These are phyloP conservation scores for Solanum paucissectum DNA, from an alignment of 257 asterid genomes.

Conservation along the genomic window DNA sequence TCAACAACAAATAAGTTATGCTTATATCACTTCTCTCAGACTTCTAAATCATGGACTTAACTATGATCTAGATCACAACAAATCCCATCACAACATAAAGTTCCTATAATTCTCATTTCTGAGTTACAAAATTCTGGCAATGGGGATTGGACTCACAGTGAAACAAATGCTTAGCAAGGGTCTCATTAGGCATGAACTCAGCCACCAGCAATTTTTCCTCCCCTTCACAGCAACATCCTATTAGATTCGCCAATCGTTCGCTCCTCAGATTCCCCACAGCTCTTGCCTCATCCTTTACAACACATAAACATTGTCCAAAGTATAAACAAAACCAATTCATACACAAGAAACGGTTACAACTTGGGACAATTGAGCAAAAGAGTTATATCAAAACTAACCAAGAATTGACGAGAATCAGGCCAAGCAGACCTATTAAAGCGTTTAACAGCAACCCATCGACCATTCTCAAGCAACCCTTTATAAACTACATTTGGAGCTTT, in stretches of 20 bases:
- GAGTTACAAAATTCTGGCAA: not conserved
- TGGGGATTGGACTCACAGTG: conserved; percentile 24
- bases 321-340: not conserved
- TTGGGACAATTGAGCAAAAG: not conserved
- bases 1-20: not conserved
- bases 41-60: not conserved
- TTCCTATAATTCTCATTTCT: not conserved
- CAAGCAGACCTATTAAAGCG: conserved; percentile 35
- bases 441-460: conserved; percentile 32
- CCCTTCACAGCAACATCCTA: conserved; percentile 35
- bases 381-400: conserved; percentile 3
- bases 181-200: conserved; percentile 42
- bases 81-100: not conserved
- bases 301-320: not conserved
- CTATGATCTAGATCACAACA: not conserved
- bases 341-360: not conserved
- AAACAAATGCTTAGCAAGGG: conserved; percentile 45
- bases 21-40: not conserved
- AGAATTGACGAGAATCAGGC: conserved; percentile 46
- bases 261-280: conserved; percentile 39
- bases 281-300: conserved; percentile 30
- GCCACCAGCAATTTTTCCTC: conserved; percentile 41
- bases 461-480: conserved; percentile 25
- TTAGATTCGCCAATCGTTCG: conserved; percentile 30
- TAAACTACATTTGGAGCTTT: conserved; percentile 47